phyloP scores from a whole-genome alignment of 257 asterid genomes.

The Solanum tarijense region DNA sequence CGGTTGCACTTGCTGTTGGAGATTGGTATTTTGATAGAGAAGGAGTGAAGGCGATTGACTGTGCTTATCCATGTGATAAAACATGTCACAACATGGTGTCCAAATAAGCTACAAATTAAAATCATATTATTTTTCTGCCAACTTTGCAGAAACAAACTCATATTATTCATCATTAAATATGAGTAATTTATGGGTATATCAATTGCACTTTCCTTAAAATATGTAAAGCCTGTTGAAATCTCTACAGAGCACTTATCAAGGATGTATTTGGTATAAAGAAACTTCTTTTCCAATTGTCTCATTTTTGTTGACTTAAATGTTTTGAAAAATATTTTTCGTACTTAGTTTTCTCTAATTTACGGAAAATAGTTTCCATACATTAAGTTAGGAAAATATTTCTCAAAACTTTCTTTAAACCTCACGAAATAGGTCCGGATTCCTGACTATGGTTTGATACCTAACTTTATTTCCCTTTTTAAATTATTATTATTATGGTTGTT shows the following conservation, averaged over 20 bases:
- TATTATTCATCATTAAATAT: neutral
- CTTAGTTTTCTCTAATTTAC: neutral
- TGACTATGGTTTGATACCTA: neutral
- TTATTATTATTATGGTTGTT: too few species aligned
- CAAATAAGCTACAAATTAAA: slow-evolving; percentile 22
- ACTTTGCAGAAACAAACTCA: neutral
- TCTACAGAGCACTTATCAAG: neutral
- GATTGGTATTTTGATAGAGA: slow-evolving; percentile 81
- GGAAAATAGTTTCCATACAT: neutral
- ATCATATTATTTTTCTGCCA: neutral
- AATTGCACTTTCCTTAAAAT: neutral
- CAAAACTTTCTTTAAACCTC: neutral
- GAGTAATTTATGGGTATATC: neutral
- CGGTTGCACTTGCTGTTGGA: slow-evolving; percentile 72
- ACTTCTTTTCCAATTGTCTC: neutral
- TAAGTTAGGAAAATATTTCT: neutral
- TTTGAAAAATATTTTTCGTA: neutral
- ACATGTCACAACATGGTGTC: slow-evolving; percentile 84
- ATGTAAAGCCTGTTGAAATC: neutral
- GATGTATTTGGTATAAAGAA: neutral
- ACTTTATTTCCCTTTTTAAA: neutral
- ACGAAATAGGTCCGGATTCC: neutral
- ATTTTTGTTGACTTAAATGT: neutral
- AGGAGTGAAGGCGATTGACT: slow-evolving; percentile 46
- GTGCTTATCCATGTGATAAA: slow-evolving; percentile 83